These are phyloP conservation scores for Aphanomyces astaci DNA, from an alignment of 352 stramenopile species.

Conservation along the genomic window DNA sequence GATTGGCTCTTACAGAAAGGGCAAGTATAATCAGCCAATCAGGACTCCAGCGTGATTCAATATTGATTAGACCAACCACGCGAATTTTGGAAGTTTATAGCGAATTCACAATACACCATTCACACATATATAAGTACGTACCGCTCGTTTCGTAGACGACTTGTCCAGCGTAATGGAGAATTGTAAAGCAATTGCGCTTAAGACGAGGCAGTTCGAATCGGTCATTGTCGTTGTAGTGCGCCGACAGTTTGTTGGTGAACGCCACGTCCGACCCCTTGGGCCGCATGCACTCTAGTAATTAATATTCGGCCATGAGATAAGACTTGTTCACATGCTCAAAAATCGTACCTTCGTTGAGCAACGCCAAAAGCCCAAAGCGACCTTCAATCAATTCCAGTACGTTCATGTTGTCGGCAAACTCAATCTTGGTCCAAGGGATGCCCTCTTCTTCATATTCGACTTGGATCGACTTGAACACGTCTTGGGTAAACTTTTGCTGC, in stretches of 20 bases:
- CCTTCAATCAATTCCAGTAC: constrained; percentile 87
- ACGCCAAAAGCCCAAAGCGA: constrained; percentile 77
- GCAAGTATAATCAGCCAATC: no score
- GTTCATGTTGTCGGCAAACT: constrained; percentile 88
- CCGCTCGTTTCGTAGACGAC: constrained; percentile 90
- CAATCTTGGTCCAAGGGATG: constrained; percentile 86
- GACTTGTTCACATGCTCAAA: constrained; percentile 33
- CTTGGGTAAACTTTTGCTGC: constrained; percentile 90
- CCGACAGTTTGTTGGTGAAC: constrained; percentile 84
- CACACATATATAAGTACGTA: neutral
- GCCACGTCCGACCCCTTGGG: constrained; percentile 79
- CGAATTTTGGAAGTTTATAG: no score
- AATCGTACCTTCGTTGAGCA: constrained; percentile 88
- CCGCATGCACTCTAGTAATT: constrained; percentile 78
- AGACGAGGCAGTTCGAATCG: constrained; percentile 79
- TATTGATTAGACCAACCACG: no score
- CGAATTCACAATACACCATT: neutral
- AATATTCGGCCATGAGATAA: neutral
- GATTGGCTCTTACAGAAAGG: no score
- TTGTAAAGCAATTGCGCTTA: constrained; percentile 85
- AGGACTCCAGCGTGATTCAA: no score
- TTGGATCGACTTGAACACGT: constrained; percentile 94
- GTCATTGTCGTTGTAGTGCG: constrained; percentile 83
- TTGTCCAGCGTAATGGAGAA: constrained; percentile 94
- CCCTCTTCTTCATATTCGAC: constrained; percentile 94